These are phyloP conservation scores for Carex parvula DNA, from an alignment of 176 grass and related monocot species.

Conservation along the genomic window DNA sequence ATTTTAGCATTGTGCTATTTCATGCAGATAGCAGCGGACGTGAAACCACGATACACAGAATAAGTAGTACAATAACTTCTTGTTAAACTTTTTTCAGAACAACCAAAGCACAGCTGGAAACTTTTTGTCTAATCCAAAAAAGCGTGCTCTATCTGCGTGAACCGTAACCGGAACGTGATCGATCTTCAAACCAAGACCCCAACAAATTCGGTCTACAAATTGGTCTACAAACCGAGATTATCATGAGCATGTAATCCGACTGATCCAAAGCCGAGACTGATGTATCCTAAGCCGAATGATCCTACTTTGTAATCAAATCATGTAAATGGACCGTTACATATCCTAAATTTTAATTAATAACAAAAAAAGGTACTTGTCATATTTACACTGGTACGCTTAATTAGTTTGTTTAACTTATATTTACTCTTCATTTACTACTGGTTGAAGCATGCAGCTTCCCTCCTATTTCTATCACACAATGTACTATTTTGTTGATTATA, in stretches of 20 bases:
- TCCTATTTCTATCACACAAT: not conserved
- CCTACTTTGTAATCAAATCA: not conserved
- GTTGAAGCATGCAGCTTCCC: not conserved
- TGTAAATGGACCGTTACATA: not conserved
- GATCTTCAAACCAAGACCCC: not conserved
- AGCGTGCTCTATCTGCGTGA: not conserved
- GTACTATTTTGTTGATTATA: not conserved
- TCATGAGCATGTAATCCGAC: not conserved
- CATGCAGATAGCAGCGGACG: not conserved
- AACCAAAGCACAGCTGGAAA: constrained; percentile 1
- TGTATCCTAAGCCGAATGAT: too few relatives aligned
- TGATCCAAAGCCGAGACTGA: not conserved
- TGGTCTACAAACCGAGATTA: not conserved
- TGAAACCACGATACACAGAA: not conserved
- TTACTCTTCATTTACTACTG: not conserved
- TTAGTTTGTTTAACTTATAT: not conserved
- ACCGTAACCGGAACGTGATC: not conserved
- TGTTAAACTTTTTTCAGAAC: constrained; percentile 11
- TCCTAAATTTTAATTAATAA: too few relatives aligned
- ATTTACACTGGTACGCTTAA: not conserved
- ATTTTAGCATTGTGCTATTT: not conserved
- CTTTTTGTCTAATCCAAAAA: constrained; percentile 9
- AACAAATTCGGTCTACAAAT: not conserved
- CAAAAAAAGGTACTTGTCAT: not conserved
- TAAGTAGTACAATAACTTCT: not conserved